A percentile compares a stretch with the other conserved stretches of the same genome.
Conservation (phyloP, 345 rosid genomes). For the Melastoma malabathricum region DNA sequence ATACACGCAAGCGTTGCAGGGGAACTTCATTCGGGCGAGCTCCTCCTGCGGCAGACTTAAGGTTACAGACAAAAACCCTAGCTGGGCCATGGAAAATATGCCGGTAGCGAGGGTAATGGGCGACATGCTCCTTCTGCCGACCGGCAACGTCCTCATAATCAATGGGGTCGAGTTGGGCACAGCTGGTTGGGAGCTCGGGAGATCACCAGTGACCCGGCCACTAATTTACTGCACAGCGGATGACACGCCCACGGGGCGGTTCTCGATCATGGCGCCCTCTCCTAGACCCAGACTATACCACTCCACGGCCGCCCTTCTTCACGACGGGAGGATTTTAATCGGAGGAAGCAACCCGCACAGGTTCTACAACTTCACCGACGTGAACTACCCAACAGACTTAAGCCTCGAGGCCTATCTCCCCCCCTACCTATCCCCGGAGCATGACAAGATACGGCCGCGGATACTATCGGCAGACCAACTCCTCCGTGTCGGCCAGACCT, state of each 20-base stretch:
- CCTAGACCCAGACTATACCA: constrained; percentile 60
- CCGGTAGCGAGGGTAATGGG: constrained; percentile 75
- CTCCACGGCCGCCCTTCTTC: constrained; percentile 47
- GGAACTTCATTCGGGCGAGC: constrained; percentile 24
- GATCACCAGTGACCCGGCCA: constrained; percentile 35
- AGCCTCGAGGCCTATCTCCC: constrained; percentile 70
- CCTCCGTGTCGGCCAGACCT: constrained; percentile 17
- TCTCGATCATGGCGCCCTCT: constrained; percentile 36
- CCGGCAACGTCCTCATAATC: constrained; percentile 49
- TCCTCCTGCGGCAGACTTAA: constrained; percentile 64
- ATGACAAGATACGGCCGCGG: constrained; percentile 24
- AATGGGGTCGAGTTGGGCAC: constrained; percentile 61
- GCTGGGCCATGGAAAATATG: constrained; percentile 68
- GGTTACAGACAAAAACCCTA: constrained; percentile 25
- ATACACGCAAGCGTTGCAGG: constrained; percentile 10
- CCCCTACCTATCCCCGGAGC: constrained; percentile 34
- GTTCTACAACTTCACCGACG: constrained; percentile 47
- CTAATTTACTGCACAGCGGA: constrained; percentile 32
- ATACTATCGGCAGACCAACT: constrained; percentile 14
- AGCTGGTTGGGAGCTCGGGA: constrained; percentile 58
- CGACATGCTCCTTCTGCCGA: constrained; percentile 69
- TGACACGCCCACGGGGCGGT: constrained; percentile 12
- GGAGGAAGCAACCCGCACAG: constrained; percentile 77
- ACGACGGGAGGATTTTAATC: constrained; percentile 58
- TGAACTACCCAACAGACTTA: constrained; percentile 57